Evolutionary conservation across 352 stramenopile species (phyloP), one percentile per base, ranked within the genome.

Genomic region (Phytophthora foliorum): DNA sequence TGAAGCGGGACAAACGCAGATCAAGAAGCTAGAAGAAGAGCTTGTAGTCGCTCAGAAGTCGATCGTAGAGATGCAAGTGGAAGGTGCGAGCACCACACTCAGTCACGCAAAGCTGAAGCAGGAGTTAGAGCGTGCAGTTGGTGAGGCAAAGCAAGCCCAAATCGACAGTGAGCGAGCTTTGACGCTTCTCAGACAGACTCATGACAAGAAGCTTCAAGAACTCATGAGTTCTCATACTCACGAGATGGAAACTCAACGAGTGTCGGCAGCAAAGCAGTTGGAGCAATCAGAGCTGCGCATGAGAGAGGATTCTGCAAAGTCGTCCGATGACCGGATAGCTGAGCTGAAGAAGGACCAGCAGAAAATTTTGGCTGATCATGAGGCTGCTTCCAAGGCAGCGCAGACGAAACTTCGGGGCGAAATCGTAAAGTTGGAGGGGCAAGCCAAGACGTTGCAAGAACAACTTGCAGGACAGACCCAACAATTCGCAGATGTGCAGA

Each of bases 1-100:
- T 46, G 45, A 69, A 54, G 50, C 38, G 4, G 38, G 34, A 4
- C 59, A 75, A n/a, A 63, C 84, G 46, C 74, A 80, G 32, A 57
- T 86, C 1, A 50, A 62, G n/a, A 78, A 76, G 29, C 55, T 77
- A 2, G 76, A 87, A 32, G 38, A 65, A 3, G 60, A 86, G 39
- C 32, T 86, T 19, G 59, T 62, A 29, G 74, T 72, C 5, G 32
- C 73, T 7, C 70, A 78, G 8, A 74, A 74, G 42, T 22, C 51
- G 5, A 48, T 77, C 5, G 24, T 24, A 6, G 48, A 70, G 3
- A 46, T 74, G 54, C 55, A 78, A 21, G 44, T 44, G 32, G 70
- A 78, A 45, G 49, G 44, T 14, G 55, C 55, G 6, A 58, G 21
- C 22, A 59, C 64, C 7, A 19, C 56, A 31, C 42, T 70, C 1